A percentile compares a stretch with the other conserved stretches of the same genome.
Evolutionary conservation across 2,329 filamentous ascomycete species (phyloP).

Genomic region (Penicillium italicum): DNA sequence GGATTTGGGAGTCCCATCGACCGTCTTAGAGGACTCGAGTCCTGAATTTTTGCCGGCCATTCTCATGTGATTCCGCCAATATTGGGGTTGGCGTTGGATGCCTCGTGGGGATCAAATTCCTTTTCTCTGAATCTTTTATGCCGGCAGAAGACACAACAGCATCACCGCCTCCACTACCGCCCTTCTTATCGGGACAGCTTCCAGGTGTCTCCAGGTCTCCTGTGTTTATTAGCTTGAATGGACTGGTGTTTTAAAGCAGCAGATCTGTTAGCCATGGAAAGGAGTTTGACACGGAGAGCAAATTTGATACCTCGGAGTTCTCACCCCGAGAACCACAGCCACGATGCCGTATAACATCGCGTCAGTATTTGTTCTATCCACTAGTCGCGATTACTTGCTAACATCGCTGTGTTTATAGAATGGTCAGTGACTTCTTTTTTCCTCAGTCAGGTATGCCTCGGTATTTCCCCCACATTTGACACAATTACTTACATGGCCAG

Average conservation of each 20-base stretch:
- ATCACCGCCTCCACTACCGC: constrained; percentile 2
- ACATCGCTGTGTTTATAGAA: constrained; percentile 47
- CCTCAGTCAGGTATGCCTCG: constrained; percentile 69
- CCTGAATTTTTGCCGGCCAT: constrained; percentile 50
- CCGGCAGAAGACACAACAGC: constrained; percentile 18
- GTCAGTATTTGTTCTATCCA: constrained; percentile 43
- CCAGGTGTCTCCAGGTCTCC: background rate
- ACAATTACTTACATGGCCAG: constrained; percentile 32
- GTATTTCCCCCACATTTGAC: background rate
- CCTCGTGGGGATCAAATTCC: constrained; percentile 9
- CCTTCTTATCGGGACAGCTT: constrained; percentile 10
- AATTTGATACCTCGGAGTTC: constrained; percentile 11
- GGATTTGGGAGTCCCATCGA: constrained; percentile 18
- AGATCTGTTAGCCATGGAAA: constrained; percentile 23
- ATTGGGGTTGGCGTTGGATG: constrained; percentile 1
- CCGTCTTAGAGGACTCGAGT: constrained; percentile 41
- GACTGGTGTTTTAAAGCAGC: constrained; percentile 3
- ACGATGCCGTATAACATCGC: constrained; percentile 68
- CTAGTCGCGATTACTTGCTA: constrained; percentile 24
- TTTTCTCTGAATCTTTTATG: constrained; percentile 20
- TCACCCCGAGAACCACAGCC: constrained; percentile 22
- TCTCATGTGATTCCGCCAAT: constrained; percentile 15
- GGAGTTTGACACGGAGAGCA: background rate
- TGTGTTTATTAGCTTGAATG: background rate
- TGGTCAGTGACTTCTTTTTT: constrained; percentile 99